Base-by-base conservation (phyloP, 805 yeast species). In the Sungouiozyma intestinalis region DNA sequence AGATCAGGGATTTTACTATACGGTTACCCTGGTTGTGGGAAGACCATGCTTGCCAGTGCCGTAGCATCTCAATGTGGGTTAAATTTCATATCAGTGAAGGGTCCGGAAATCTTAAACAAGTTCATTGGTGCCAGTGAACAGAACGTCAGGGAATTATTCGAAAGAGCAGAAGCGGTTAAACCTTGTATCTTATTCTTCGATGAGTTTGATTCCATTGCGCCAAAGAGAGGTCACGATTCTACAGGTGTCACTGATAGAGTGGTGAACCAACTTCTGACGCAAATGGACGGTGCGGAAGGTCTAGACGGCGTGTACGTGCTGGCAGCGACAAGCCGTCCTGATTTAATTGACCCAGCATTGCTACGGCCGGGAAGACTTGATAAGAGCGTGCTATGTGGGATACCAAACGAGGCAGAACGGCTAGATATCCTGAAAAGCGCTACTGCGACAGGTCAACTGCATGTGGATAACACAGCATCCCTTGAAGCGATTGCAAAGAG, bases 221-320 rank as follows among this genome's bases (percentile, higher is more conserved):
- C 97, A 1, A 88, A 88, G 59, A 80, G 97, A 71, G 97, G 97
- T 2, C 97, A 88, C 55, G 98, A 90, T 58, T 85, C 95, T 1
- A 88, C 97, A 0, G 97, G 97, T 43, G 97, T 92, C 3, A 92
- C 97, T 2, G 98, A 92, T 60, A 73, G 98, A 52, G 96, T 92
- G 34, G 98, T 92, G 19, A 92, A 92, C 63, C 98, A 92, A 58
- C 76, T 92, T 77, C 73, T 92, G 53, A 92, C 98, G 0, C 97
- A 92, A 59, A 88, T 92, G 95, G 98, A 92, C 62, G 98, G 98
- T 66, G 97, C 97, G 1, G 97, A 92, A 61, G 97, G 97, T 0
- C 68, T 88, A 21, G 97, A 88, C 53, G 97, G 97, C 3, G 97
- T 92, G 2, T 90, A 92, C 58, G 95, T 92, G 0, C 68, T 92